phyloP scores from a whole-genome alignment of 176 grass and related monocot genomes.

The Zoysia pacifica region DNA sequence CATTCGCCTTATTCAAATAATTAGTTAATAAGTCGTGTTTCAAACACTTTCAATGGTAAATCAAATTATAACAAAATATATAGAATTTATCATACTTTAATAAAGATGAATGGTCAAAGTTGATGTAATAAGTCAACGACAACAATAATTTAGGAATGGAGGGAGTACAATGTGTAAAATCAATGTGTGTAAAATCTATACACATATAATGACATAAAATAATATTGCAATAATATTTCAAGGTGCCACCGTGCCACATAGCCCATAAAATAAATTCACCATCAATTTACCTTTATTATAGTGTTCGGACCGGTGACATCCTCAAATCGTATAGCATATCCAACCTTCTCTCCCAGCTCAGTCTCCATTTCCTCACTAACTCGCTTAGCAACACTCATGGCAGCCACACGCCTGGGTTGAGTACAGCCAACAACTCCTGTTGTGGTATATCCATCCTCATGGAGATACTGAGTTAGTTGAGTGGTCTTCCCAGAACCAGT shows the following conservation, averaged over 20 bases:
- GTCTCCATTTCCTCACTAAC: slow-evolving; percentile 98
- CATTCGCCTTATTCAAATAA: no score
- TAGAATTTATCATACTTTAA: no score
- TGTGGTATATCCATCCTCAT: slow-evolving; percentile 94
- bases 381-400: slow-evolving; percentile 98
- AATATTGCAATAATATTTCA: slow-evolving; percentile 11
- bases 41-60: no score
- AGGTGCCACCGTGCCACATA: not conserved
- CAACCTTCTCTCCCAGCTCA: slow-evolving; percentile 90
- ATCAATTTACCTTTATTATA: slow-evolving; percentile 79
- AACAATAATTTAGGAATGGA: no score
- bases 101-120: no score
- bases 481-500: slow-evolving; percentile 99
- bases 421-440: slow-evolving; percentile 87
- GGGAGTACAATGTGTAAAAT: not conserved
- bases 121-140: no score
- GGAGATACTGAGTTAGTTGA: slow-evolving; percentile 91
- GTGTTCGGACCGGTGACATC: slow-evolving; percentile 84
- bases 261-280: not conserved
- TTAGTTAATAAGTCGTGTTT: no score
- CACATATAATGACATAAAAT: slow-evolving; percentile 16
- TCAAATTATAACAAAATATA: no score
- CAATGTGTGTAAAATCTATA: not conserved
- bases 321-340: slow-evolving; percentile 97
- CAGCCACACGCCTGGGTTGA: slow-evolving; percentile 98